Conservation (phyloP, 2,329 filamentous ascomycete genomes). For the Fusarium decemcellulare region DNA sequence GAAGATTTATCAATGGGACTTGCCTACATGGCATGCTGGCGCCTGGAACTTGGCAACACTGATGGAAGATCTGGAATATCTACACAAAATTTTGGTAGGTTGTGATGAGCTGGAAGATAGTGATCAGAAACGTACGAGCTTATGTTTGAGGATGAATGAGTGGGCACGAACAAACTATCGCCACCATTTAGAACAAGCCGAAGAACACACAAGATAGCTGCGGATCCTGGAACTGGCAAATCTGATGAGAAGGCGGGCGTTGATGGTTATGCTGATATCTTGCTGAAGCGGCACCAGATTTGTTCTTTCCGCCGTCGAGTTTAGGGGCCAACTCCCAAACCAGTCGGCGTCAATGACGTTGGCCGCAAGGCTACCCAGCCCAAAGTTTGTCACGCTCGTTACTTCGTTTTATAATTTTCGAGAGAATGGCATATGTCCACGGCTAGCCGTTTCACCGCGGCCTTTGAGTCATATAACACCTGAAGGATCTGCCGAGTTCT, state of each 20-base stretch:
- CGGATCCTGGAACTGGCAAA: slow-evolving; percentile 48
- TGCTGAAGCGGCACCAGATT: slow-evolving; percentile 34
- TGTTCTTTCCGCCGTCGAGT: slow-evolving; percentile 22
- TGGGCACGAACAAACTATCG: slow-evolving; percentile 50
- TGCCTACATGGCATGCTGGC: too few relatives aligned
- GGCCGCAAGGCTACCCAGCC: slow-evolving; percentile 28
- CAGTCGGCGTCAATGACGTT: slow-evolving; percentile 44
- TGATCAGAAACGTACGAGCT: slow-evolving; percentile 56
- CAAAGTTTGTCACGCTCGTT: slow-evolving; percentile 36
- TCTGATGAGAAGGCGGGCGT: slow-evolving; percentile 37
- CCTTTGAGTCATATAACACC: slow-evolving; percentile 18
- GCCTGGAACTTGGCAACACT: slow-evolving; percentile 51
- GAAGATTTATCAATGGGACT: too few relatives aligned
- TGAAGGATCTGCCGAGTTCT: slow-evolving; percentile 26
- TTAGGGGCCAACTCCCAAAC: slow-evolving; percentile 38
- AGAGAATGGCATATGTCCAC: slow-evolving; percentile 19
- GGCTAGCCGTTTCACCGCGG: slow-evolving; percentile 25
- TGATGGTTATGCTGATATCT: slow-evolving; percentile 39
- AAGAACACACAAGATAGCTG: slow-evolving; percentile 53
- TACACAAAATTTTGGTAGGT: slow-evolving; percentile 56
- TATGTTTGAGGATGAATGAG: slow-evolving; percentile 54
- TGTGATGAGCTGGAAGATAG: slow-evolving; percentile 55
- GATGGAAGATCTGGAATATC: slow-evolving; percentile 59
- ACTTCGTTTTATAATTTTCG: slow-evolving; percentile 31
- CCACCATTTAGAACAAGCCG: slow-evolving; percentile 52